phyloP scores from a whole-genome alignment of 768 basidiomycete genomes.

The Leccinum barrowsii region DNA sequence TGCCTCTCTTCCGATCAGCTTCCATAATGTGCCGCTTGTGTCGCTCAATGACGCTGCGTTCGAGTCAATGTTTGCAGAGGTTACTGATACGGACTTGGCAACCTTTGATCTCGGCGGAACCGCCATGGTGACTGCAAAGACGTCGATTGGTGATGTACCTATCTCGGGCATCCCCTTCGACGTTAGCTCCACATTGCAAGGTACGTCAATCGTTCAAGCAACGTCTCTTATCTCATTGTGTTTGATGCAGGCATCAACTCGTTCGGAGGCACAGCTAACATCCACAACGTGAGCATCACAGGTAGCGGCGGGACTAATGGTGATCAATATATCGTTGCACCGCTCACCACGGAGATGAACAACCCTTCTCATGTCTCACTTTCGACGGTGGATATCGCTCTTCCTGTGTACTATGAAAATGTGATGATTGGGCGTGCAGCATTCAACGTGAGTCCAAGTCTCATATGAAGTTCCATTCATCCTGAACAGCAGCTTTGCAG shows the following conservation, averaged over 20 bases:
- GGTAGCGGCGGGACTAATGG: constrained; percentile 67
- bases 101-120: constrained; percentile 51
- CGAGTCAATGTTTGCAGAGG: constrained; percentile 52
- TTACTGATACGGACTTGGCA: constrained; percentile 46
- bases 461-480: background rate
- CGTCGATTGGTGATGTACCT: constrained; percentile 61
- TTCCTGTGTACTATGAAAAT: constrained; percentile 56
- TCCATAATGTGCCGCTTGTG: constrained; percentile 51
- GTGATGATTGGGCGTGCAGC: constrained; percentile 56
- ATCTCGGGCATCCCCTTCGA: constrained; percentile 63
- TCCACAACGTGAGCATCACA: constrained; percentile 55
- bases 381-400: constrained; percentile 50
- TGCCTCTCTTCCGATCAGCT: constrained; percentile 56
- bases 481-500: constrained; percentile 30
- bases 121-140: constrained; percentile 56
- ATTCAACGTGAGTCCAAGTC: constrained; percentile 44
- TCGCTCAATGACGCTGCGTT: constrained; percentile 56
- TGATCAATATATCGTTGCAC: constrained; percentile 53
- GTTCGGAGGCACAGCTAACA: constrained; percentile 49
- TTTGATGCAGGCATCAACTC: constrained; percentile 47
- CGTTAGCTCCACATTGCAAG: constrained; percentile 53
- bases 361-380: constrained; percentile 71
- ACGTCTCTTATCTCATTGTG: background rate
- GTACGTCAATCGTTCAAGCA: constrained; percentile 26
- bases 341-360: constrained; percentile 52